A percentile compares a stretch with the other conserved stretches of the same genome.
Evolutionary conservation across 306 rosid genomes (phyloP).

Genomic region (Sicyos baderoa): DNA sequence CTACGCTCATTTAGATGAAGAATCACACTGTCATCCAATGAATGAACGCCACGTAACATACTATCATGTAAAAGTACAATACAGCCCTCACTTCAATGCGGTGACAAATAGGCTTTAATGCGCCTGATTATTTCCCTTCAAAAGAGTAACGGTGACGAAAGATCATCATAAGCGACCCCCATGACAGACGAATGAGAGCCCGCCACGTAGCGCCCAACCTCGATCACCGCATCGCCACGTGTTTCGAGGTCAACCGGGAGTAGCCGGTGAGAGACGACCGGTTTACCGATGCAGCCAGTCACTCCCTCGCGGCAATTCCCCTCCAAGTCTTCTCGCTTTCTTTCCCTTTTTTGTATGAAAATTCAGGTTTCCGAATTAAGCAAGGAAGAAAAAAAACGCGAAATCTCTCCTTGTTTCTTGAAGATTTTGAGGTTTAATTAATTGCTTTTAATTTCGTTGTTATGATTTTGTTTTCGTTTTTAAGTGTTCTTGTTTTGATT

Average conservation of each 20-base stretch:
- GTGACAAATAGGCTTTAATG: background rate
- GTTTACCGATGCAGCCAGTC: constrained; percentile 36
- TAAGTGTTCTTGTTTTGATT: no score
- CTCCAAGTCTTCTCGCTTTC: no score
- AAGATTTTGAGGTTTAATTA: constrained; percentile 52
- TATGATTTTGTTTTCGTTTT: background rate
- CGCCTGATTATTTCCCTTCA: constrained; percentile 7
- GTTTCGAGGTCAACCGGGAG: constrained; percentile 18
- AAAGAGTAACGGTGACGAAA: background rate
- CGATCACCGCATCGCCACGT: constrained; percentile 21
- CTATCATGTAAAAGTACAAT: background rate
- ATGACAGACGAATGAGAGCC: background rate
- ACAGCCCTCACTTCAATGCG: background rate
- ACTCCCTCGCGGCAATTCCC: constrained; percentile 29
- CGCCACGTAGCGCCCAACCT: constrained; percentile 25
- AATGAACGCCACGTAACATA: background rate
- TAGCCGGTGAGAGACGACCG: constrained; percentile 28
- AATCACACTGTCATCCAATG: background rate
- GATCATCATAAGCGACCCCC: constrained; percentile 8
- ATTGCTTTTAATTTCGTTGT: constrained; percentile 13
- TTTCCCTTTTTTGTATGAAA: constrained; percentile 2
- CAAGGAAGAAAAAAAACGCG: background rate
- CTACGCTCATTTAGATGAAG: background rate
- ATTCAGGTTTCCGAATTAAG: constrained; percentile 24
- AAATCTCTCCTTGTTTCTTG: constrained; percentile 19